These are phyloP conservation scores for Aspergillus affinis DNA, from an alignment of 495 filamentous ascomycete genomes.

Conservation along the genomic window DNA sequence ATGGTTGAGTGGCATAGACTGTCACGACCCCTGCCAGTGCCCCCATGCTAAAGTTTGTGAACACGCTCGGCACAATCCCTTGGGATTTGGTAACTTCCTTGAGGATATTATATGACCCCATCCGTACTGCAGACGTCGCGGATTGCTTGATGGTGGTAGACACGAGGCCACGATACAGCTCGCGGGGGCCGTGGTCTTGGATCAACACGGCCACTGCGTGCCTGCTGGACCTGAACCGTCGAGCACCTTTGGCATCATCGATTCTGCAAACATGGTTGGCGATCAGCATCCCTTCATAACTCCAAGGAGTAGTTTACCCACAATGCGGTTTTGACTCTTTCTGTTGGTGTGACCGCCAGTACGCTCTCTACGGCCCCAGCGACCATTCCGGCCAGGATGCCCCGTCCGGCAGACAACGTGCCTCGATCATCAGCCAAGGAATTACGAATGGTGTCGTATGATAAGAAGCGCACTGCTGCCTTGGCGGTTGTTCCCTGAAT, in stretches of 20 bases:
- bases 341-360: slow-evolving; percentile 62
- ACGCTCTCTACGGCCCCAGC: slow-evolving; percentile 60
- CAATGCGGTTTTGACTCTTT: slow-evolving; percentile 67
- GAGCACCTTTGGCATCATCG: slow-evolving; percentile 57
- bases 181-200: slow-evolving; percentile 47
- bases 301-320: slow-evolving; percentile 9
- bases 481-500: slow-evolving; percentile 56
- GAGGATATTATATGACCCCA: slow-evolving; percentile 67
- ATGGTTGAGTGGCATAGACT: slow-evolving; percentile 63
- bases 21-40: slow-evolving; percentile 60
- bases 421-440: slow-evolving; percentile 58
- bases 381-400: slow-evolving; percentile 61
- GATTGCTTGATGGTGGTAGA: slow-evolving; percentile 69
- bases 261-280: slow-evolving; percentile 35
- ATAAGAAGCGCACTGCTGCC: slow-evolving; percentile 64
- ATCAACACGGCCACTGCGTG: slow-evolving; percentile 53
- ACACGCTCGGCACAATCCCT: slow-evolving; percentile 40
- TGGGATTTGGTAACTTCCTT: slow-evolving; percentile 54
- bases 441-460: slow-evolving; percentile 64
- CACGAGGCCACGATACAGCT: slow-evolving; percentile 59
- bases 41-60: slow-evolving; percentile 61
- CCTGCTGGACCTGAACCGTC: slow-evolving; percentile 48
- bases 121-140: slow-evolving; percentile 60
- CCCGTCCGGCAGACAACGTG: slow-evolving; percentile 51
- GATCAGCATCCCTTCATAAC: neutral